Base-by-base conservation (phyloP, 1,139 yeast species). In the Taphrina flavorubra region DNA sequence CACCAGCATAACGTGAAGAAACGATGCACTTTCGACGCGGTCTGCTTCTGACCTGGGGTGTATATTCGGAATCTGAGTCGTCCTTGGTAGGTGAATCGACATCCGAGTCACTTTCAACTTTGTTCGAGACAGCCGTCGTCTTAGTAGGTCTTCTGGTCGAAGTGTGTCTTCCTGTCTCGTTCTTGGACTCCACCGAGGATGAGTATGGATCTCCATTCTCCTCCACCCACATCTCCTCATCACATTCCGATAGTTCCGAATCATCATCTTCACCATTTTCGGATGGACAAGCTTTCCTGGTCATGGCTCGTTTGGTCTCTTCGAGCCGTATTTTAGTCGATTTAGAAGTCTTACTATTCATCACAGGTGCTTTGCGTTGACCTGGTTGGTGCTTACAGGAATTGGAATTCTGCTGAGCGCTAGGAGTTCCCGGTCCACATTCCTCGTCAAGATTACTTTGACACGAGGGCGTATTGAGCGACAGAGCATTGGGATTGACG, bases 21-120 rank as follows among this genome's bases (percentile, higher is more conserved):
- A 34, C n/a, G 11, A 39, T 31, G 42, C 51, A 25, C 25, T 34
- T 20, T 8, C 62, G 39, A n/a, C 62, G 51, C 2, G 53, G 51
- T 42, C 62, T 16, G 8, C 16, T 25, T 20, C 2, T 20, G 53
- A 31, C 39, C 11, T 25, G 51, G 6, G 62, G 62, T 31, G 62
- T 58, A 44, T 58, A 58, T 13, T 58, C 62, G 8, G 51, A 34
- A 44, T 58, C 62, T 11, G 62, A 58, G 42, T 58, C 62, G 20
- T 42, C 40, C 39, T 58, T 39, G 13, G 18, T n/a, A 16, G 49
- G 16, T 6, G n/a, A 11, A 11, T 58, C 62, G 53, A 39, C 51
- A n/a, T 58, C 62, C 6, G 62, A 58, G 20, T 49, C 53, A 49
- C 53, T 49, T 8, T 49, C 53, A 36, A 49, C 5, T 20, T 25